Evolutionary conservation across 148 eudicot species (phyloP), one percentile per base, ranked within the genome.

Genomic region (Chenopodium quinoa): DNA sequence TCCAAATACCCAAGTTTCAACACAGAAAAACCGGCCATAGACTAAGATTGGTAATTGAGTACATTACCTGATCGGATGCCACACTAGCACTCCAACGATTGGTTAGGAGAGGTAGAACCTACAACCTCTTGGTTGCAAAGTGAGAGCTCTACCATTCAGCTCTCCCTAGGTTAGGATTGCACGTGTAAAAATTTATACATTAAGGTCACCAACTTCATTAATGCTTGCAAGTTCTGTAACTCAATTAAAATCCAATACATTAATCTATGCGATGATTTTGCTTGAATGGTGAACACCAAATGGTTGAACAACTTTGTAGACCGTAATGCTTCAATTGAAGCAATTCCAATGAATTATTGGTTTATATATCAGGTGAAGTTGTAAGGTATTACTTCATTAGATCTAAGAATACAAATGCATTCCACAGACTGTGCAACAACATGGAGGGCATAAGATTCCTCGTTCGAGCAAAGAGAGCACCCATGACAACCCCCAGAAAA

Each of bases 371-470:
- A 32, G 79, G 40, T 54, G 58, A 67, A 84, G 32, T 65, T 37
- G 58, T 9, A 65, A 19, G 81, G 68, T 66, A 40, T 66, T 81
- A 93, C 85, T 92, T 93, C 95, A 93, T 93, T 75, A 93, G 80
- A 87, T 90, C 97, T 79, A 93, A 83, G 78, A 93, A 93, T 64
- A 93, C 96, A 80, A 93, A 93, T 56, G 91, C 92, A 86, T 93
- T 93, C 97, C 97, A 93, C 65, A 93, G 88, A 77, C 97, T 92
- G 71, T 93, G 97, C 88, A 93, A 86, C 72, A 93, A 84, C 87
- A 93, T 91, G 9, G 95, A 90, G 17, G 97, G 94, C 72, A 92
- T 63, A 34, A 93, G 87, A 86, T 93, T 93, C 83, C 94, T 90
- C 9, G 97, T 91, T 82, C 97, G 86, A 17, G 95, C 81, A 79